These are phyloP conservation scores for Laguncularia racemosa DNA, from an alignment of 345 rosid species.

Conservation along the genomic window DNA sequence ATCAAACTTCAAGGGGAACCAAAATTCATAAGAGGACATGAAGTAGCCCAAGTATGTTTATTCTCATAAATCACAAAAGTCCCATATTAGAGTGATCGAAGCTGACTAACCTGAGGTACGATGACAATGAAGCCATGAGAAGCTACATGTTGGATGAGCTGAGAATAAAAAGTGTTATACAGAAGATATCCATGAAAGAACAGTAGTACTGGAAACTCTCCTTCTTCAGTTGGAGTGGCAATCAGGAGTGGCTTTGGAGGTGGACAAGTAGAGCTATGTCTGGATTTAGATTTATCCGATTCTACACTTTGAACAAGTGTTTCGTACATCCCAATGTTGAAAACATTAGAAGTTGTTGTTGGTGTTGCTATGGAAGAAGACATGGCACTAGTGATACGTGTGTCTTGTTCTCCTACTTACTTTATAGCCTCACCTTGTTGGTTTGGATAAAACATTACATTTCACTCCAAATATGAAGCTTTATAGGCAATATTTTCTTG, in stretches of 20 bases:
- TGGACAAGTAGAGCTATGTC: not conserved
- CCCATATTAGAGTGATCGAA: too few species aligned
- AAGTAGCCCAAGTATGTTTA: not conserved
- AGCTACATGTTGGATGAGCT: constrained; percentile 76
- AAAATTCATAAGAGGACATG: not conserved
- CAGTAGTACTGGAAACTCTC: constrained; percentile 62
- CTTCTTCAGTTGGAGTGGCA: constrained; percentile 48
- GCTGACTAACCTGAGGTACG: constrained; percentile 63
- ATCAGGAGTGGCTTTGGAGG: constrained; percentile 73
- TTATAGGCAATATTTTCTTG: too few species aligned
- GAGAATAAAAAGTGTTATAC: constrained; percentile 73
- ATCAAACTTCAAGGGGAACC: not conserved
- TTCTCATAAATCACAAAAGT: too few species aligned
- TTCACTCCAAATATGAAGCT: too few species aligned
- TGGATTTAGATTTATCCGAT: not conserved
- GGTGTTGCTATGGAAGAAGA: constrained; percentile 1
- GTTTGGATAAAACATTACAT: too few species aligned
- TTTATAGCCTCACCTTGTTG: too few species aligned
- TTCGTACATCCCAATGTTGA: constrained; percentile 5
- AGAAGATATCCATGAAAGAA: constrained; percentile 89
- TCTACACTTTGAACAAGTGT: constrained; percentile 9
- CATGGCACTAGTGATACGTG: not conserved
- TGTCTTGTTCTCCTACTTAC: not conserved
- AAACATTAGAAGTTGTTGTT: not conserved
- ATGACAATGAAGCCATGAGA: constrained; percentile 86